Conservation (phyloP, 2,329 filamentous ascomycete genomes). For the Celoporthe dispersa region DNA sequence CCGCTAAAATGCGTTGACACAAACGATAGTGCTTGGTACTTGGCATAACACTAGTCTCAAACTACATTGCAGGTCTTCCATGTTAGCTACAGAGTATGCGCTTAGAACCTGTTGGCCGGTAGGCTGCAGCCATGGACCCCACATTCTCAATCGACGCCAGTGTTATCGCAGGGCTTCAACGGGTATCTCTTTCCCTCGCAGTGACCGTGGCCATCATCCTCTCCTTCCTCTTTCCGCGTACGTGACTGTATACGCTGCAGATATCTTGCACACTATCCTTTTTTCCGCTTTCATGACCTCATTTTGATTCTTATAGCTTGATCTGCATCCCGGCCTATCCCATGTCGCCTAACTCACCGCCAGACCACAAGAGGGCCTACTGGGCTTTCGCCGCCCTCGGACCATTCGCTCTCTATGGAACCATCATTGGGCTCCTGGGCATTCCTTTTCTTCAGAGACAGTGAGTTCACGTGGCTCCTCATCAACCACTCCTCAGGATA, state of each 20-base stretch:
- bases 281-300: not conserved
- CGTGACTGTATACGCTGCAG: not conserved
- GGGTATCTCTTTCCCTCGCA: not conserved
- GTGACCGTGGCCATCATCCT: not conserved
- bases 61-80: not conserved
- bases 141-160: not conserved
- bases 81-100: not conserved
- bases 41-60: not conserved
- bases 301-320: not conserved
- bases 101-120: not conserved
- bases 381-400: constrained; percentile 55
- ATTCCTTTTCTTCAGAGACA: constrained; percentile 78
- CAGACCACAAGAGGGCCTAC: constrained; percentile 47
- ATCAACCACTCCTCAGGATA: not conserved
- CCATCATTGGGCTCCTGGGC: constrained; percentile 67
- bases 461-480: constrained; percentile 55
- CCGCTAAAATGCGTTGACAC: not conserved
- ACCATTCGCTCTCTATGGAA: constrained; percentile 67
- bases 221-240: not conserved
- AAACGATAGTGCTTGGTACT: not conserved
- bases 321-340: not conserved
- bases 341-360: constrained; percentile 8
- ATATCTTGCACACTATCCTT: not conserved
- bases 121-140: constrained; percentile 3
- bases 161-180: not conserved